Evolutionary conservation across 2,329 filamentous ascomycete species (phyloP).

Genomic region (Rhynchosporium secalis): DNA sequence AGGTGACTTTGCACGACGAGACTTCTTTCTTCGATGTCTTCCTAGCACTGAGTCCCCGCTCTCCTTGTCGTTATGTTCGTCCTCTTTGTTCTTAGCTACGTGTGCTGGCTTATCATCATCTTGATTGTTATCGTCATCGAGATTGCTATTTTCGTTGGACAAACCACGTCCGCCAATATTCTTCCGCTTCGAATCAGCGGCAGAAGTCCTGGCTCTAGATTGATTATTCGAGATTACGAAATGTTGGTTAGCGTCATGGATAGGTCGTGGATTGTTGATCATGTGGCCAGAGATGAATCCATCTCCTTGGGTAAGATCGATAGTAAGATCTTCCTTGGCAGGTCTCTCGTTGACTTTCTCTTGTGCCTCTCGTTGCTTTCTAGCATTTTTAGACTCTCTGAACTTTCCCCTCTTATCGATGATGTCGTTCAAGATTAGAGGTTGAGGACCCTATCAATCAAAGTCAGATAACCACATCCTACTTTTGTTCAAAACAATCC

Average conservation of each 20-base stretch:
- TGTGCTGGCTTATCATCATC: background rate
- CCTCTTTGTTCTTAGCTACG: background rate
- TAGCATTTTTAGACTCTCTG: slow-evolving; percentile 1
- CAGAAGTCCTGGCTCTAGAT: background rate
- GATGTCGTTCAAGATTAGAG: background rate
- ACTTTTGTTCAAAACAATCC: no score
- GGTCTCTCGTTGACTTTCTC: background rate
- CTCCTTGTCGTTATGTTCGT: background rate
- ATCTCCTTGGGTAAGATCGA: background rate
- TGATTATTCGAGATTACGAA: no score
- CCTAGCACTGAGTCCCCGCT: background rate
- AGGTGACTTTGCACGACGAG: background rate
- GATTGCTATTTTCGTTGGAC: background rate
- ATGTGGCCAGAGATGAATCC: background rate
- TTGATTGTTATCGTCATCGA: background rate
- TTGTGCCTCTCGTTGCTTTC: background rate
- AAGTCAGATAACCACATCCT: background rate
- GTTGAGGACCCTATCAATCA: background rate
- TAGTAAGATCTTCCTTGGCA: background rate
- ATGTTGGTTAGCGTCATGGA: background rate
- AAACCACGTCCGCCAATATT: background rate
- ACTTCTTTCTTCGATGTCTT: slow-evolving; percentile 1
- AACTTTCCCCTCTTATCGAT: background rate
- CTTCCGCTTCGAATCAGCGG: background rate
- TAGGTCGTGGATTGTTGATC: background rate